Base-by-base conservation (phyloP, 345 rosid genomes). In the Laguncularia racemosa region DNA sequence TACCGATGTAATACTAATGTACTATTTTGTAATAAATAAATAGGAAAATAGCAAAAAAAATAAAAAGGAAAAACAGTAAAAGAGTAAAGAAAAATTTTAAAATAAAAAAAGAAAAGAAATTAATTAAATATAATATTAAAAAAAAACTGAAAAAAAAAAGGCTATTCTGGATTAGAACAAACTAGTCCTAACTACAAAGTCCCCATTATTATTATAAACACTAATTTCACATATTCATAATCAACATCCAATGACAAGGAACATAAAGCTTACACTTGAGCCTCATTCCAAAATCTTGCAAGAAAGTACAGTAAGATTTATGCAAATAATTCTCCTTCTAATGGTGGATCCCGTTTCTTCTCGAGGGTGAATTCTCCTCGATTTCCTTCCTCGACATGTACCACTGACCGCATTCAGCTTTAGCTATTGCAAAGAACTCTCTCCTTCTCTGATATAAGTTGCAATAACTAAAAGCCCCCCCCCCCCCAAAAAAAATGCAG, bases 261-360 rank as follows among this genome's bases (percentile, higher is more conserved):
- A 13, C 14, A 46, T 48, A 55, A 44, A 62, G 64, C 97, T 85
- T 75, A 91, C 99, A 93, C 97, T 89, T 93, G n/a, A 93, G 79
- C 68, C 95, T 65, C 96, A 93, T 93, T 77, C 99, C 99, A 57
- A 93, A 77, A 75, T 89, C 99, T 73, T 93, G 99, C 75, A 93
- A 70, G 79, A 81, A 89, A 15, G 99, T 93, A 71, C 99, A 93
- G 73, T 93, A 93, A 13, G 97, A 89, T 77, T 93, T 93, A 70
- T 95, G 92, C 16, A 89, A 67, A 73, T 87, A 82, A 0, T 95
- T 84, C 76, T 93, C 99, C 78, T 84, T 93, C 88, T 89, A 89
- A 74, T 85, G 77, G 76, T 93, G 96, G 52, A 93, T 87, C 52
- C 78, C 81, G 77, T 93, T 97, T 74, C 66, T 69, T 77, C 91